Conservation (phyloP, 306 rosid species). For the Luffa acutangula region DNA sequence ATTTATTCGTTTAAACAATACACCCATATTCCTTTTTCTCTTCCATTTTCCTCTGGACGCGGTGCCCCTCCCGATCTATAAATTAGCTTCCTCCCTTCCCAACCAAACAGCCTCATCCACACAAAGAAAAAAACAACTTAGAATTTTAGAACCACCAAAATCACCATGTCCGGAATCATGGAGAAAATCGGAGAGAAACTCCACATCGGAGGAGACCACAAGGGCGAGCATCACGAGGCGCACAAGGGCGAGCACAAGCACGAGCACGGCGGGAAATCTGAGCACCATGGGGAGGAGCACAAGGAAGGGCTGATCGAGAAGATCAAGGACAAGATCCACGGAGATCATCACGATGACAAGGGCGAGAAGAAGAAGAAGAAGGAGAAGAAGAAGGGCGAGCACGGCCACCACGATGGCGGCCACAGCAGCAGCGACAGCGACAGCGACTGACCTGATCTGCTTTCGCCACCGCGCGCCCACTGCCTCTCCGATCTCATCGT, state of each 20-base stretch:
- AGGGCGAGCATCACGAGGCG: not conserved
- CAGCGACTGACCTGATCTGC: not conserved
- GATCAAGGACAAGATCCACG: conserved; percentile 10
- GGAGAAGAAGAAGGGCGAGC: not conserved
- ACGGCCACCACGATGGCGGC: not conserved
- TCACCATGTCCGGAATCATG: not conserved
- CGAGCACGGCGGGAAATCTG: not conserved
- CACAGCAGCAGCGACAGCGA: conserved; percentile 4
- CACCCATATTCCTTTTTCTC: too few relatives aligned
- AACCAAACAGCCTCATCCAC: not conserved
- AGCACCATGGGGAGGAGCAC: not conserved
- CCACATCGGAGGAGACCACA: not conserved
- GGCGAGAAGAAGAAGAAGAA: not conserved
- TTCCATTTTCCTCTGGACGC: too few relatives aligned
- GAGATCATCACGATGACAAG: not conserved
- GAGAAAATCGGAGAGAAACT: not conserved
- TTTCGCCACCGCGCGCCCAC: too few relatives aligned
- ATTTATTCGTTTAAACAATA: not conserved
- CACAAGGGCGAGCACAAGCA: not conserved
- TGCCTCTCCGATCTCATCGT: too few relatives aligned
- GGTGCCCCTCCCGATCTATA: not conserved
- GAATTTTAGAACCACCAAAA: too few relatives aligned
- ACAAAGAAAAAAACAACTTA: too few relatives aligned
- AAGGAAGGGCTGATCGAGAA: not conserved
- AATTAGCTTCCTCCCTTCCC: not conserved